phyloP scores from a whole-genome alignment of 805 yeast genomes.

The Grigorovia humatica region DNA sequence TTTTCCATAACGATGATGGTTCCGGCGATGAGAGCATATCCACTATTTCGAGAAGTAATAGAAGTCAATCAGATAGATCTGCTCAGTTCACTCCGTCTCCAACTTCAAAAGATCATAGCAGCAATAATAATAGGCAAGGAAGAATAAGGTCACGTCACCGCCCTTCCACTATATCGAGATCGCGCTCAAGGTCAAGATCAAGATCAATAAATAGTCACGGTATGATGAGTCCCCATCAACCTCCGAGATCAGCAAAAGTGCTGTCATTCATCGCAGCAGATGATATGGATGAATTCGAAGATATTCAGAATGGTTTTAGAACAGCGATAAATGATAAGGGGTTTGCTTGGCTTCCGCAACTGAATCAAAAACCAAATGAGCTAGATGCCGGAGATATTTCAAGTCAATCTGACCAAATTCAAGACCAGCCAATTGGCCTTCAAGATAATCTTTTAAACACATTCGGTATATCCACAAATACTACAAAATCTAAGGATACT shows the following conservation, averaged over 20 bases:
- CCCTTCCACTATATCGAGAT: background rate
- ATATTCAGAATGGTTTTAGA: conserved; percentile 24
- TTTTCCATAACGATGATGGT: background rate
- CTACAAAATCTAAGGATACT: background rate
- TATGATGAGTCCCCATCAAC: conserved; percentile 7
- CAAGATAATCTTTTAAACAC: background rate
- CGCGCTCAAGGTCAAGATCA: conserved; percentile 2
- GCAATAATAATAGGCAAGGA: conserved; percentile 2
- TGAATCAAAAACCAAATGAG: conserved; percentile 1
- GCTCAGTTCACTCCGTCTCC: background rate
- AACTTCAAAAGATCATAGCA: conserved; percentile 4
- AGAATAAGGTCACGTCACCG: background rate
- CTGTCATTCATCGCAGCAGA: conserved; percentile 23
- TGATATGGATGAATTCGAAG: conserved; percentile 26
- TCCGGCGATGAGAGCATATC: background rate
- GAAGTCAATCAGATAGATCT: background rate
- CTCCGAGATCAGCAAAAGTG: conserved; percentile 21
- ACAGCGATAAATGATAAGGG: conserved; percentile 19
- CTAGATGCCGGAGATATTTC: conserved; percentile 1
- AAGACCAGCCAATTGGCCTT: background rate
- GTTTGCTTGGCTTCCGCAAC: conserved; percentile 25
- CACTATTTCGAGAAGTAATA: conserved; percentile 1
- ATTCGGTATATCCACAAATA: background rate
- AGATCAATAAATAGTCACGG: conserved; percentile 6
- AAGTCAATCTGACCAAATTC: background rate